Base-by-base conservation (phyloP, 2,329 filamentous ascomycete species). In the Cladosporium sphaerospermum region DNA sequence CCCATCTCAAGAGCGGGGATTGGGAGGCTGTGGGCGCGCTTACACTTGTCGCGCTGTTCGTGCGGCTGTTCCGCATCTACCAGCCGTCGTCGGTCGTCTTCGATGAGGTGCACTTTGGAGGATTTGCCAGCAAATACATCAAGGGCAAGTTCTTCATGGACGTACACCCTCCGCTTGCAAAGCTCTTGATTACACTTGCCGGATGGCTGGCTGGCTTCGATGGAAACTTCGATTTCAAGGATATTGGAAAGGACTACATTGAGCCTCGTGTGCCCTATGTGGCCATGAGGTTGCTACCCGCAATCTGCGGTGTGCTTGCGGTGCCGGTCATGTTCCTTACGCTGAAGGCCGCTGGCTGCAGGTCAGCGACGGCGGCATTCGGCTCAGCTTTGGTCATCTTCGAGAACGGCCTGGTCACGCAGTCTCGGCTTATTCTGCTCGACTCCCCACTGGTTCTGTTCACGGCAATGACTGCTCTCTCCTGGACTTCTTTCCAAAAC, bases 91-190 rank as follows among this genome's bases (percentile, higher is more conserved):
- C 91, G 65, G 93, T 99, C 57, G 93, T 99, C 61, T 99, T 99
- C 70, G 93, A 99, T 72, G 93, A 99, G 77, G 93, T 99, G 71
- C 93, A 99, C 74, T 99, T 99, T 71, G 93, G 93, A 70, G 93
- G 93, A 45, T 99, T 99, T 69, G 93, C 93, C 60, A 89, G 88
- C 64, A 99, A 99, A 73, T 99, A 99, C 73, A 97, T 99, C 80
- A 97, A 99, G 78, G 93, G 93, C 67, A 86, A 81, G 70, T 99
- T 99, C 81, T 99, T 99, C 73, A 99, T 99, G 93, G 93, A 99
- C 69, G 93, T 99, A n/a, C 93, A 99, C 69, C 93, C 93, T 32
- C 93, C 93, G 43, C 80, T 99, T 56, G 93, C 93, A 61, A 99
- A 99, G 78, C 83, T 99, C 69, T 84, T 99, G 62, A 92, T 99